Evolutionary conservation across 2,329 filamentous ascomycete species (phyloP).

Genomic region (Aspergillus felis): DNA sequence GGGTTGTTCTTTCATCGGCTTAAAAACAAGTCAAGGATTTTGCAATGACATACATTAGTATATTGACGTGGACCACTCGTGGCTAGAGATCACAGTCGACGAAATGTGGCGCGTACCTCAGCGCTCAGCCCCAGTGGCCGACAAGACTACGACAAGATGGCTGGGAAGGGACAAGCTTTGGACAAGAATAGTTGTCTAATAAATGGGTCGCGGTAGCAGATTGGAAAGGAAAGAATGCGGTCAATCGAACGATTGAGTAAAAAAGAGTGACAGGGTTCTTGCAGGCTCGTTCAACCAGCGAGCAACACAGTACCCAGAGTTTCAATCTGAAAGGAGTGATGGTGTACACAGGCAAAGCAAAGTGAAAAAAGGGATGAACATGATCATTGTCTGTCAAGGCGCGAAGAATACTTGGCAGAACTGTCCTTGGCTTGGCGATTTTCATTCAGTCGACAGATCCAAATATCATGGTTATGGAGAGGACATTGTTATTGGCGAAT

Average conservation of each 20-base stretch:
- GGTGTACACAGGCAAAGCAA: not conserved
- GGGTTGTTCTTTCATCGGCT: not conserved
- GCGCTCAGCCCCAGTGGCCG: not conserved
- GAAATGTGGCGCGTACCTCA: slow-evolving; percentile 7
- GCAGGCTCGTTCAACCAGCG: not conserved
- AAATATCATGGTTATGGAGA: not conserved
- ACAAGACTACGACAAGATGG: not conserved
- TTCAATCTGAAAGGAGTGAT: not conserved
- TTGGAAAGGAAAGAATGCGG: not conserved
- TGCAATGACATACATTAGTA: not conserved
- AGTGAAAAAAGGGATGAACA: not conserved
- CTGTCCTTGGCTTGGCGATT: not conserved
- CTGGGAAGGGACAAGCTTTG: not conserved
- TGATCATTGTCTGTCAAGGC: not conserved
- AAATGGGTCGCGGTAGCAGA: not conserved
- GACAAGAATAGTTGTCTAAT: not conserved
- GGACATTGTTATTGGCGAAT: not conserved
- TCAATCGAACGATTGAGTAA: not conserved
- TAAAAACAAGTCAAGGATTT: not conserved
- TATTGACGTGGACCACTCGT: not conserved
- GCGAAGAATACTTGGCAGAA: not conserved
- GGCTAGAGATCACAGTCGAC: not conserved
- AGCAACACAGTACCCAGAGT: not conserved
- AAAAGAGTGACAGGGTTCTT: not conserved
- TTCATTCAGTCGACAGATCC: not conserved